Conservation (phyloP, 2,329 filamentous ascomycete species). For the Exophiala sp. region DNA sequence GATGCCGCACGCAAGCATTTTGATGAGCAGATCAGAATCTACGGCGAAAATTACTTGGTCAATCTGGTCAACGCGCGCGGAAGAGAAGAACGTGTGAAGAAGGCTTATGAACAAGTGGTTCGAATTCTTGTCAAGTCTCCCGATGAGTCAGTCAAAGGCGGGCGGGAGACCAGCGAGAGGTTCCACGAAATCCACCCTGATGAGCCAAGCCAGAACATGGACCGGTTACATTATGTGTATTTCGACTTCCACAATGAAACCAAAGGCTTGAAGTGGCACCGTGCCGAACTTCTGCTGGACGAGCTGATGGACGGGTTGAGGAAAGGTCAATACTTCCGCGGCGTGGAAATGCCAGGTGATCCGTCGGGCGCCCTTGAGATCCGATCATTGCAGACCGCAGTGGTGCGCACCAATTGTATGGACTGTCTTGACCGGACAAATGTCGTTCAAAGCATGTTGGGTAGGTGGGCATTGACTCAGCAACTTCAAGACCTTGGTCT, state of each 20-base stretch:
- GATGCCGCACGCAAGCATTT: conserved; percentile 83
- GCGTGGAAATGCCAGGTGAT: conserved; percentile 75
- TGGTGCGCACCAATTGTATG: conserved; percentile 98
- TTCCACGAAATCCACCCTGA: conserved; percentile 64
- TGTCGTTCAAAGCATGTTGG: conserved; percentile 96
- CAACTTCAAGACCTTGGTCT: conserved; percentile 84
- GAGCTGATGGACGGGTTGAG: conserved; percentile 72
- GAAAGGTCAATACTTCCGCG: conserved; percentile 87
- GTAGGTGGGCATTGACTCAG: conserved; percentile 79
- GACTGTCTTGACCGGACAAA: conserved; percentile 97
- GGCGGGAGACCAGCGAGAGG: conserved; percentile 70
- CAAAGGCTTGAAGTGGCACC: conserved; percentile 90
- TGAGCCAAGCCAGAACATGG: conserved; percentile 60
- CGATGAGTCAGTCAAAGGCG: conserved; percentile 62
- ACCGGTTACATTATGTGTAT: conserved; percentile 91
- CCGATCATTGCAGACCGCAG: conserved; percentile 76
- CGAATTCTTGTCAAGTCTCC: conserved; percentile 68
- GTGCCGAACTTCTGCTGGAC: conserved; percentile 80
- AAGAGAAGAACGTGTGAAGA: conserved; percentile 82
- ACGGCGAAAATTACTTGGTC: conserved; percentile 95
- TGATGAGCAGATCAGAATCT: conserved; percentile 84
- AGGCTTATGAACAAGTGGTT: conserved; percentile 89
- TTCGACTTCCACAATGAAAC: conserved; percentile 99
- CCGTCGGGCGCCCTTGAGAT: conserved; percentile 71
- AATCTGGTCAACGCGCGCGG: conserved; percentile 97